Base-by-base conservation (phyloP, 1,284 basidiomycete species). In the Moesziomyces sp. region DNA sequence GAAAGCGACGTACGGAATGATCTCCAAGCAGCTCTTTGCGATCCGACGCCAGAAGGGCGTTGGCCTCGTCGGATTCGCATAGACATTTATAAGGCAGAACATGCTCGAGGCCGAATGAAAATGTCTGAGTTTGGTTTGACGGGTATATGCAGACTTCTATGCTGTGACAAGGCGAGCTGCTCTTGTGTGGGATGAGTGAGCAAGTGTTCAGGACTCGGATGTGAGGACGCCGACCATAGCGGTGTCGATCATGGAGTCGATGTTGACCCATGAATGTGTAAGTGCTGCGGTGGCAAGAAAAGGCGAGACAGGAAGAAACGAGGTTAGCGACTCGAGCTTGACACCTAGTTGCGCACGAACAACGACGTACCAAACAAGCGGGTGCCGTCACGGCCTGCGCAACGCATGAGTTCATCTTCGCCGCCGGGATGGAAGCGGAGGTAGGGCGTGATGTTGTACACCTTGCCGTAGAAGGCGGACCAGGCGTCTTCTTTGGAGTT, bases 391-490 rank as follows among this genome's bases (percentile, higher is more conserved):
- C 94, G 87, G 1, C 97, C 96, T 6, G 96, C 96, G 16, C 92
- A 92, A n/a, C 96, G 89, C 93, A 99, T 92, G 44, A 99, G 86
- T 82, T 98, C 93, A 76, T 91, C 90, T 85, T 91, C 93, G 8
- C 96, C 97, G 13, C 96, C 96, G 0, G 96, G 96, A 83, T 99
- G 97, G 80, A 91, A 99, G 0, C 90, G 87, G 7, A 97, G 85
- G 84, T 98, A 99, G 0, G 92, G 89, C 2, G 94, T 96, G 50
- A 99, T 92, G 84, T 99, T 97, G 86, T 99, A 99, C 23, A 99
- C 94, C 83, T 93, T 95, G 49, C 94, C 94, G 74, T 91, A 90
- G 85, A 98, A 91, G 0, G 90, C 91, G 7, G 93, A 90, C 96
- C 96, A 99, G 0, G 93, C 94, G 84, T 99, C 94, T 52, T 92